These are phyloP conservation scores for Pseudohyphozyma bogoriensis DNA, from an alignment of 768 basidiomycete species.

Conservation along the genomic window DNA sequence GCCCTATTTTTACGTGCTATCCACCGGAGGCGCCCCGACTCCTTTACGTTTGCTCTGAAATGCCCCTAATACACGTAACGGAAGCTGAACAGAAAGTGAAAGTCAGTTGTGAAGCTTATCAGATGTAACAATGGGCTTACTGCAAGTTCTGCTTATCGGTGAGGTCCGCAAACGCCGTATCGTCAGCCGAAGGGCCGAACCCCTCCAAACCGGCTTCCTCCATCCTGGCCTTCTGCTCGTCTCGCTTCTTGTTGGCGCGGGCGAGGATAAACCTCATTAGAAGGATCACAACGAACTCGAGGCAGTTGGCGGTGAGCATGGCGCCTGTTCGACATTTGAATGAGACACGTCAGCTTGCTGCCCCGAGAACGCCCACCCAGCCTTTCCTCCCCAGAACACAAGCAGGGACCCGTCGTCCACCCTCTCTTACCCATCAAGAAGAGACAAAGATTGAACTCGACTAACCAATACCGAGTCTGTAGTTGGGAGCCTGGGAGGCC, in stretches of 20 bases:
- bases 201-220: constrained; percentile 1
- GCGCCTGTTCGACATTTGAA: constrained; percentile 11
- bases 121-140: neutral
- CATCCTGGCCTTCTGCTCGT: constrained; percentile 19
- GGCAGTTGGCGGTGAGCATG: constrained; percentile 34
- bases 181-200: constrained; percentile 7
- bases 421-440: neutral
- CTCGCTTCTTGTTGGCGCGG: constrained; percentile 36
- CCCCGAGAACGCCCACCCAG: no score
- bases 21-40: no score
- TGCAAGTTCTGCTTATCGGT: constrained; percentile 36
- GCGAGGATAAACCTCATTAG: constrained; percentile 32
- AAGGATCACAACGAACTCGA: constrained; percentile 33
- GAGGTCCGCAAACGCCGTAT: constrained; percentile 36
- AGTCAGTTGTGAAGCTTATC: neutral
- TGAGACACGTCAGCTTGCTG: neutral
- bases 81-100: neutral
- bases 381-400: no score
- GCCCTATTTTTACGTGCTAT: no score
- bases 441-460: neutral
- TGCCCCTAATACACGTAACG: neutral
- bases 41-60: no score
- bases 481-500: constrained; percentile 35
- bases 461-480: constrained; percentile 35
- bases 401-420: no score